Evolutionary conservation across 495 filamentous ascomycete species (phyloP).

Genomic region (Rhypophila decipiens): DNA sequence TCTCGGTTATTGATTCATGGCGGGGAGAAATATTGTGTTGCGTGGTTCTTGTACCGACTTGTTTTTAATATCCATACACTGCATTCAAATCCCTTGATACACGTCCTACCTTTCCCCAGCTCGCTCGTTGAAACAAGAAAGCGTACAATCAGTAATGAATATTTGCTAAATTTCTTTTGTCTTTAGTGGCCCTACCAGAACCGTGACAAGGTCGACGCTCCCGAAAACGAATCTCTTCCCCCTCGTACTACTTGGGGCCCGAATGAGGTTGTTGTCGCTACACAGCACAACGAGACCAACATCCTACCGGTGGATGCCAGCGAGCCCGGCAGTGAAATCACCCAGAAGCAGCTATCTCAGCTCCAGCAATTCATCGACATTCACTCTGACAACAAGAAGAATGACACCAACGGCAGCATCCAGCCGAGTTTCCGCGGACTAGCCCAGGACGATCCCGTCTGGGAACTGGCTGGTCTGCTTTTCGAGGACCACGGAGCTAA

Average conservation of each 20-base stretch:
- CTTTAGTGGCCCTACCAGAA: slow-evolving; percentile 84
- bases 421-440: slow-evolving; percentile 8
- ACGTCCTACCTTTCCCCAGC: too few species aligned
- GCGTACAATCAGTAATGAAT: slow-evolving; percentile 25
- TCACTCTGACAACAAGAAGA: slow-evolving; percentile 9
- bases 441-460: slow-evolving; percentile 56
- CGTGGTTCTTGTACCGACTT: slow-evolving; percentile 19
- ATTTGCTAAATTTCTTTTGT: slow-evolving; percentile 33
- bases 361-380: slow-evolving; percentile 27
- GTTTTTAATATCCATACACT: slow-evolving; percentile 28
- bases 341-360: slow-evolving; percentile 11
- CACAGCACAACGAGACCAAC: slow-evolving; percentile 23
- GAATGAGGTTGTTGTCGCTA: slow-evolving; percentile 64
- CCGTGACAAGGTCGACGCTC: slow-evolving; percentile 57
- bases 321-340: slow-evolving; percentile 2
- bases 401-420: slow-evolving; percentile 4
- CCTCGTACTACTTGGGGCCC: slow-evolving; percentile 72
- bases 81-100: too few species aligned
- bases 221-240: slow-evolving; percentile 53
- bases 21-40: too few species aligned
- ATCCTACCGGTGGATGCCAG: slow-evolving; percentile 15
- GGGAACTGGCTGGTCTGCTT: slow-evolving; percentile 76
- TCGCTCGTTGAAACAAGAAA: too few species aligned
- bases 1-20: too few species aligned
- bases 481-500: slow-evolving; percentile 64